Conservation (phyloP, 2,329 filamentous ascomycete species). For the Ceratocystiopsis minuta region DNA sequence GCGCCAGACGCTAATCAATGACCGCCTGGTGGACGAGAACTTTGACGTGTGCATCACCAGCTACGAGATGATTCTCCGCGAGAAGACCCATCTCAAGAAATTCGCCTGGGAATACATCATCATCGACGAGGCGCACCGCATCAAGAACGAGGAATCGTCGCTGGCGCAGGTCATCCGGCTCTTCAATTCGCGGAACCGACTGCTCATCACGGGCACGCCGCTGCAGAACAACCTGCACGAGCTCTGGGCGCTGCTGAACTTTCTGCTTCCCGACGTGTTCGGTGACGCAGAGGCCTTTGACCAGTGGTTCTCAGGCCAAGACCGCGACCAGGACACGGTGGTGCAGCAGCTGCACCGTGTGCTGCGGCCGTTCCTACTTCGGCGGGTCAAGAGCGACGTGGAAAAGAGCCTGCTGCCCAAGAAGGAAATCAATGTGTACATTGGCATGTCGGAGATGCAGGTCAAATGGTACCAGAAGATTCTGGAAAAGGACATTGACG, state of each 20-base stretch:
- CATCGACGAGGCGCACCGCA: constrained; percentile 92
- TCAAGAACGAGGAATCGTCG: constrained; percentile 98
- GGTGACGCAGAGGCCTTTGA: constrained; percentile 94
- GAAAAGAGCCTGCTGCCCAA: constrained; percentile 96
- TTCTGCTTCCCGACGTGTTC: constrained; percentile 93
- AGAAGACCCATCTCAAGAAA: constrained; percentile 88
- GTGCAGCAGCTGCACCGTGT: constrained; percentile 92
- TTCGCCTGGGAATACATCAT: constrained; percentile 99
- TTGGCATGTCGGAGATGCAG: constrained; percentile 99
- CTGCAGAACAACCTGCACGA: constrained; percentile 97
- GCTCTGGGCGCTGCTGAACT: constrained; percentile 93
- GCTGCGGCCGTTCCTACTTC: constrained; percentile 78
- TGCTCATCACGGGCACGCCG: constrained; percentile 91
- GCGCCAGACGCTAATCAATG: constrained; percentile 70
- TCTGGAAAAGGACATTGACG: constrained; percentile 95
- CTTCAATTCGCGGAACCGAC: constrained; percentile 86
- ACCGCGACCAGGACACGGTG: constrained; percentile 81
- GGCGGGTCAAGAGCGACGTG: constrained; percentile 91
- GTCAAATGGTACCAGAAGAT: constrained; percentile 99
- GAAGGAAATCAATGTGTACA: constrained; percentile 91
- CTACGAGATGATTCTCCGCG: constrained; percentile 95
- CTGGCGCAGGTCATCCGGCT: constrained; percentile 89
- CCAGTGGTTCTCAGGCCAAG: constrained; percentile 89
- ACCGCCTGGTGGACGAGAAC: constrained; percentile 79
- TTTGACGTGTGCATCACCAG: constrained; percentile 98